phyloP scores from a whole-genome alignment of 2,329 filamentous ascomycete species.

The Botrytis sinoallii region DNA sequence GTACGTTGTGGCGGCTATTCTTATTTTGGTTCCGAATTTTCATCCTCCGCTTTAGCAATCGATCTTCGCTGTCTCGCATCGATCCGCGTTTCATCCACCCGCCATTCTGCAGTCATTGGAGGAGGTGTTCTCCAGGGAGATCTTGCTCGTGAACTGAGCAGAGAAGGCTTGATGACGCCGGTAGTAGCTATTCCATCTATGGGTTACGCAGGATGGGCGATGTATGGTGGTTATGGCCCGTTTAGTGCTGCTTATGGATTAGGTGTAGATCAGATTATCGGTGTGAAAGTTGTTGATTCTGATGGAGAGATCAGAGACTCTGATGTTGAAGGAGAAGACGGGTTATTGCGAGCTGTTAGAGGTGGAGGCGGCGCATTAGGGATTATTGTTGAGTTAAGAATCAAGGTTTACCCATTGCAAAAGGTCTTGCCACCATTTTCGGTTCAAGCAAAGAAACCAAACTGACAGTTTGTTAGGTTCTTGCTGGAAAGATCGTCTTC shows the following conservation, averaged over 20 bases:
- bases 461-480: constrained; percentile 25
- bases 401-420: constrained; percentile 41
- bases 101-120: constrained; percentile 38
- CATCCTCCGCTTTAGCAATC: constrained; percentile 38
- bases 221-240: constrained; percentile 39
- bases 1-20: constrained; percentile 41
- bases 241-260: constrained; percentile 38
- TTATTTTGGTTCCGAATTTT: constrained; percentile 37
- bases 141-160: constrained; percentile 32
- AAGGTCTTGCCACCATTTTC: constrained; percentile 26
- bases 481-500: constrained; percentile 38
- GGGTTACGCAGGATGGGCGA: constrained; percentile 40
- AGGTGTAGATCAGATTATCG: constrained; percentile 41
- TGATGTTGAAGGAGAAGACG: constrained; percentile 31
- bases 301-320: constrained; percentile 41
- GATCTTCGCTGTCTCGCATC: constrained; percentile 41
- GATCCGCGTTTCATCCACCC: constrained; percentile 34
- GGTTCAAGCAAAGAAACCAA: background rate
- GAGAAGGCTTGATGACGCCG: constrained; percentile 36
- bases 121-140: constrained; percentile 39
- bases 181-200: constrained; percentile 34
- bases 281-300: constrained; percentile 41
- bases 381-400: constrained; percentile 42
- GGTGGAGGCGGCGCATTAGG: constrained; percentile 43
- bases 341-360: constrained; percentile 40